Evolutionary conservation across 1,139 yeast species (phyloP), one percentile per base, ranked within the genome.

Genomic region (Magnusiomyces sp.): DNA sequence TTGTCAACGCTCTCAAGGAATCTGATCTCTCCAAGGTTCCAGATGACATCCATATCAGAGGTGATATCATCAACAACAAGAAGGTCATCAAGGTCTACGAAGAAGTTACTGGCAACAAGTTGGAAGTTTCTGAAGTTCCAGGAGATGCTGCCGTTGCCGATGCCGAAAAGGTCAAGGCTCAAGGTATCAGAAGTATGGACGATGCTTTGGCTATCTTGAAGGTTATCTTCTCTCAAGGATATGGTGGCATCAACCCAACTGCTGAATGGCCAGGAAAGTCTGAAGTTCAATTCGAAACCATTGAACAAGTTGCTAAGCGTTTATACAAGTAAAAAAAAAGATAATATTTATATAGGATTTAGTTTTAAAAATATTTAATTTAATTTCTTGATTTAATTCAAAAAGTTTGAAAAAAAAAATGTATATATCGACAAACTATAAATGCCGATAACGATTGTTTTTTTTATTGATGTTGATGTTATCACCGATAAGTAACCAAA

Each of bases 1-100:
- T 65, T 11, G 68, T 79, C 23, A 58, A 55, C 23, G 69, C 71
- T 40, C 69, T 71, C 10, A 53, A 54, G 14, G 53, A 69, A 16
- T 68, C 79, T 20, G 58, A 55, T 20, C 69, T 71, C 40, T 69
- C 71, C 11, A 53, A 54, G n/a, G 61, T 80, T 40, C 81, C 83
- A 29, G 74, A 76, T 54, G 54, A 53, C n/a, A 56, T 80, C 32
- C 66, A 71, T 56, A 60, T 79, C 38, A 68, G 66, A 46, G 74
- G 81, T 27, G 78, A 71, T 38, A 56, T 54, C 33, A 59, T 71
- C 39, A 59, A 77, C 0, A 62, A 69, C 40, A 69, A 69, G 53
- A 72, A 74, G 13, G 62, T 75, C 2, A 67, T 71, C 49, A 62
- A 65, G 10, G 63, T 61, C 40, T 77, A 73, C 58, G 80, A 76